Base-by-base conservation (phyloP, 1,284 basidiomycete species). In the Peniophora sp. region DNA sequence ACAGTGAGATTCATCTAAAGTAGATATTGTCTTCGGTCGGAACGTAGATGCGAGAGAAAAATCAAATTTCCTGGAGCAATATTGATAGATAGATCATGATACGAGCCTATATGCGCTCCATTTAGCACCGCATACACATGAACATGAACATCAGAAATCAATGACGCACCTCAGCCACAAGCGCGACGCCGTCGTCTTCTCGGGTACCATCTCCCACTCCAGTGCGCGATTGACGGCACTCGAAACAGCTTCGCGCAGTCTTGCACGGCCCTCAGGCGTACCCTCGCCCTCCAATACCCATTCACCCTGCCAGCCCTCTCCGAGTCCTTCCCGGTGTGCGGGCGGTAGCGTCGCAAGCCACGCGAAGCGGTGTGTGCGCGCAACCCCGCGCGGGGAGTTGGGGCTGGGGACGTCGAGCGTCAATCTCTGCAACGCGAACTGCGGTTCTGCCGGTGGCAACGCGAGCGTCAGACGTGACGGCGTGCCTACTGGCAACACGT, bases 231-330 rank as follows among this genome's bases (percentile, higher is more conserved):
- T 57, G 16, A 57, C 59, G 19, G 56, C 55, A 3, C 77, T 76
- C 2, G 63, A 61, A 3, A 83, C 59, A 54, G 79, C 81, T 53
- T 80, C 72, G n/a, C 82, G 52, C 41, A 89, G 63, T 3, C 67
- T 63, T 58, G 75, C 69, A 49, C 74, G 69, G 3, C 85, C 86
- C 62, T 89, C 85, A 20, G 65, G 69, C 17, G 85, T 89, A 1
- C 86, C 86, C 53, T 86, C 83, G 2, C 77, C 80, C 63, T 89
- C 84, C 22, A 89, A 68, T 23, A 86, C 69, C 86, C 85, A 89
- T 56, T 86, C 83, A 2, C 83, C 82, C 38, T 74, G 69, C 85
- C 85, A 89, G 1, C 83, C 85, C 20, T 76, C 72, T 11, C 82
- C 83, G 34, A 85, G 68, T 52, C 59, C 58, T 19, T 64, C 63